Conservation (phyloP, 2,329 filamentous ascomycete species). For the Pseudogymnoascus sp. region DNA sequence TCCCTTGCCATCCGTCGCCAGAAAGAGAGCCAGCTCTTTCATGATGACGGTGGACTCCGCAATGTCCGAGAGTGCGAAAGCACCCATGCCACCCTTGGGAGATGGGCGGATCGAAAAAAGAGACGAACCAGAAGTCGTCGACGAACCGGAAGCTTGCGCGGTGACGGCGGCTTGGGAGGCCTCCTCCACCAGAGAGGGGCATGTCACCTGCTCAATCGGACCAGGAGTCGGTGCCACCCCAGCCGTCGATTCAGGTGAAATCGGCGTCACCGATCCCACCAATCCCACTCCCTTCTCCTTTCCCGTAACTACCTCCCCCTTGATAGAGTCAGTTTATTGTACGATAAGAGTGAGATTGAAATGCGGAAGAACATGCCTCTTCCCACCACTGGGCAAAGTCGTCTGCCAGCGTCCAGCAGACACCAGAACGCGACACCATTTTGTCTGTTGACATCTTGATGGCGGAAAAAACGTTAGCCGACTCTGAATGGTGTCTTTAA, state of each 20-base stretch:
- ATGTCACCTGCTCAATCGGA: neutral
- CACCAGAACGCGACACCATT: neutral
- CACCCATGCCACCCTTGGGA: conserved; percentile 23
- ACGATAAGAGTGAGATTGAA: neutral
- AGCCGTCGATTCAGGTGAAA: neutral
- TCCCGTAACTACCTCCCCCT: conserved; percentile 5
- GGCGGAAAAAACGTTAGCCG: neutral
- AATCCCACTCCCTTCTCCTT: conserved; percentile 28
- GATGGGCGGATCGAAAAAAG: conserved; percentile 23
- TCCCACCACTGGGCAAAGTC: neutral
- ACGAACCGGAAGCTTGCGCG: conserved; percentile 15
- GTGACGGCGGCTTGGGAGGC: neutral
- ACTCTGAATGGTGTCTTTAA: neutral
- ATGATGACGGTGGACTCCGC: conserved; percentile 19
- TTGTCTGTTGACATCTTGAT: neutral
- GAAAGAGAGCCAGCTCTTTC: conserved; percentile 21
- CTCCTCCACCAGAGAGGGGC: conserved; percentile 5
- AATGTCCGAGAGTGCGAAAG: conserved; percentile 24
- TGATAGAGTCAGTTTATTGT: neutral
- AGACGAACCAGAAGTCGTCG: conserved; percentile 16
- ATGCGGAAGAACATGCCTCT: neutral
- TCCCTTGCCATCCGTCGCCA: conserved; percentile 9
- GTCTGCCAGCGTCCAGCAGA: neutral
- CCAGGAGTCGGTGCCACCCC: neutral
- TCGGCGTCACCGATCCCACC: conserved; percentile 22